A percentile compares a stretch with the other conserved stretches of the same genome.
Conservation (phyloP, 306 rosid species). For the Quercus suber region DNA sequence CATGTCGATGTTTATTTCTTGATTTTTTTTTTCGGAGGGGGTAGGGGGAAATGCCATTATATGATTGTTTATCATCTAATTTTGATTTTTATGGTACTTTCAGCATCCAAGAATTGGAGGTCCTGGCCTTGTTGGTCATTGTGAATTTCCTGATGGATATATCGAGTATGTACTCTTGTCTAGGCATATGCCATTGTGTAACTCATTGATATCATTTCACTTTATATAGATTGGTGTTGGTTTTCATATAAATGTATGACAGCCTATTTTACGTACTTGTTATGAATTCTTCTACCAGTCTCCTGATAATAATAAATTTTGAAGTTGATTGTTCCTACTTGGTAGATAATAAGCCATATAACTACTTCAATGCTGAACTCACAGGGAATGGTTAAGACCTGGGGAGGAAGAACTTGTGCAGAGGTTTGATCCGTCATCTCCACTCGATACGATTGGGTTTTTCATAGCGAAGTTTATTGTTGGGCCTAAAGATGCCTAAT, state of each 20-base stretch:
- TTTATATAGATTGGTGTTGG: not conserved
- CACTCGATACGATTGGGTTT: slow-evolving; percentile 85
- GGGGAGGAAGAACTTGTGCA: slow-evolving; percentile 95
- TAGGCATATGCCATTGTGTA: slow-evolving; percentile 4
- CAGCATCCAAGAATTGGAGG: slow-evolving; percentile 96
- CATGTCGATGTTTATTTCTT: no score
- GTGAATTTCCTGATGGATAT: slow-evolving; percentile 76
- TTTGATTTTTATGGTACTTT: slow-evolving; percentile 23
- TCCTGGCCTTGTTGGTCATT: slow-evolving; percentile 82
- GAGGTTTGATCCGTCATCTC: slow-evolving; percentile 87
- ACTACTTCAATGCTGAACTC: slow-evolving; percentile 12
- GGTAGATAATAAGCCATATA: not conserved
- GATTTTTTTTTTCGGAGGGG: not conserved
- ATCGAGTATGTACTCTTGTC: slow-evolving; percentile 55
- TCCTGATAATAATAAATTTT: no score
- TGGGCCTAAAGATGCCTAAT: slow-evolving; percentile 52
- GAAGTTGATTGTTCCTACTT: no score
- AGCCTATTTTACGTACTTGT: no score
- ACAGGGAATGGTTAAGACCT: slow-evolving; percentile 85
- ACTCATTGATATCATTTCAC: not conserved
- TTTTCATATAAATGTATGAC: no score
- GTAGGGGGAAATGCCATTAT: not conserved
- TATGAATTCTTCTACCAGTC: no score
- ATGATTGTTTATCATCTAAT: not conserved
- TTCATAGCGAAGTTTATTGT: slow-evolving; percentile 86